Conservation (phyloP, 1,284 basidiomycete species). For the Pseudozyma flocculosa region DNA sequence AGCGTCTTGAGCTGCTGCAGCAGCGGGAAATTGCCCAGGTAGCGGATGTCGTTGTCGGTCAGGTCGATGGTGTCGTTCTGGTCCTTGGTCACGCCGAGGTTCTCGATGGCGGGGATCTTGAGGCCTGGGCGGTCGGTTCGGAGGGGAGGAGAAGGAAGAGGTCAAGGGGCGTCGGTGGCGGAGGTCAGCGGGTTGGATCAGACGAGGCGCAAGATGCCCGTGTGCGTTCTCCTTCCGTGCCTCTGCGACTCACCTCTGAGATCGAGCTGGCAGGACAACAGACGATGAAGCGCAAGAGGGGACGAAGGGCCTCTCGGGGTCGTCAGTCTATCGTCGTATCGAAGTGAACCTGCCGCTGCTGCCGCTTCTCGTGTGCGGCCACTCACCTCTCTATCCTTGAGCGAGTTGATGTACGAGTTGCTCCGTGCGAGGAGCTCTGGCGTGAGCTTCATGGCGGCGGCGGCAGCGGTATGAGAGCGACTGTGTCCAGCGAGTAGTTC, state of each 20-base stretch:
- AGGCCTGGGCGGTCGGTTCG: slow-evolving; percentile 60
- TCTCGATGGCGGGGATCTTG: slow-evolving; percentile 98
- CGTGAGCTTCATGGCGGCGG: slow-evolving; percentile 75
- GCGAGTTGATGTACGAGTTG: slow-evolving; percentile 76
- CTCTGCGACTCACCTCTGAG: not conserved
- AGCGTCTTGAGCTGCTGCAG: slow-evolving; percentile 76
- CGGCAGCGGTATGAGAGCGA: too few species aligned
- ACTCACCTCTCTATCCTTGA: slow-evolving; percentile 93
- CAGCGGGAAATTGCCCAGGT: slow-evolving; percentile 81
- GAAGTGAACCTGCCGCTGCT: too few species aligned
- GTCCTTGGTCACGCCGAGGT: slow-evolving; percentile 96
- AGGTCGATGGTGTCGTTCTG: slow-evolving; percentile 92
- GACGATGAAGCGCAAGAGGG: not conserved
- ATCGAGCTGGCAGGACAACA: slow-evolving; percentile 5
- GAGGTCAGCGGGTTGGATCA: too few species aligned
- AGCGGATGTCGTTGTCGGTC: slow-evolving; percentile 89
- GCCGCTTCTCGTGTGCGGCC: slow-evolving; percentile 66
- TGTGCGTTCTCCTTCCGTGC: too few species aligned
- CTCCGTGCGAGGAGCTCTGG: slow-evolving; percentile 81
- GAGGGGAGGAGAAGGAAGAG: too few species aligned
- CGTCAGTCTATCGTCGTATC: too few species aligned
- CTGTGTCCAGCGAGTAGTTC: too few species aligned
- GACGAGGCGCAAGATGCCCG: too few species aligned
- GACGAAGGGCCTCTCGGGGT: too few species aligned
- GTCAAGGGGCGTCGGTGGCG: too few species aligned